Base-by-base conservation (phyloP, 257 asterid genomes). In the Prunella vulgaris region DNA sequence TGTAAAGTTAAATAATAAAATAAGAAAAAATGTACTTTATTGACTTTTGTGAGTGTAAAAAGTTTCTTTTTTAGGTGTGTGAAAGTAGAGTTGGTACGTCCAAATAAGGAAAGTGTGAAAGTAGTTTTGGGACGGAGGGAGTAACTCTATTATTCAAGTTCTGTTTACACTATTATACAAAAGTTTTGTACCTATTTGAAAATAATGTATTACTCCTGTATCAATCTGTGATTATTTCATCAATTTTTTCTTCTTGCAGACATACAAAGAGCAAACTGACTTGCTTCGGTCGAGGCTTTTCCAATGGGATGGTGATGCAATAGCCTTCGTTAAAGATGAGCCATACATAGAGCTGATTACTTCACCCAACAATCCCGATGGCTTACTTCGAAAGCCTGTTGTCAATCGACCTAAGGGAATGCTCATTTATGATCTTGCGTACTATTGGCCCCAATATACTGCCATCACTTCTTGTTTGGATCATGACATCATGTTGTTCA, bases 361-460 rank as follows among this genome's bases (percentile, higher is more conserved):
- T 0, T 82, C 96, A 1, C 97, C 98, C 1, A 93, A 84, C 12
- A 93, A 93, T 72, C 96, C 97, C 0, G 85, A 78, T 33, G 96
- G 96, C 0, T 57, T 24, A 4, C 72, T 69, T 0, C 61, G 92
- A 49, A 75, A 75, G 27, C 69, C 90, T 1, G 85, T 82, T 4
- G 87, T 90, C n/a, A 84, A 85, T 21, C 18, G 60, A 5, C 53
- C 76, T 5, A 60, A 82, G 12, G 94, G 95, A 21, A 77, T 32
- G 68, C 33, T 79, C 0, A 46, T 93, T 13, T 78, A 90, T 75
- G 95, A 93, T 25, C 82, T 88, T 8, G 97, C 96, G 5, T 93
- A 93, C 66, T 90, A 90, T 27, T 90, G 99, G 97, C 97, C 96
- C 0, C 96, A 93, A 0, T 88, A 87, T 74, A 88, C 88, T 0